Percentiles rank a stretch among this genome's conserved stretches.
phyloP scores from a whole-genome alignment of 331 rosid genomes.

The Malus hybrid region DNA sequence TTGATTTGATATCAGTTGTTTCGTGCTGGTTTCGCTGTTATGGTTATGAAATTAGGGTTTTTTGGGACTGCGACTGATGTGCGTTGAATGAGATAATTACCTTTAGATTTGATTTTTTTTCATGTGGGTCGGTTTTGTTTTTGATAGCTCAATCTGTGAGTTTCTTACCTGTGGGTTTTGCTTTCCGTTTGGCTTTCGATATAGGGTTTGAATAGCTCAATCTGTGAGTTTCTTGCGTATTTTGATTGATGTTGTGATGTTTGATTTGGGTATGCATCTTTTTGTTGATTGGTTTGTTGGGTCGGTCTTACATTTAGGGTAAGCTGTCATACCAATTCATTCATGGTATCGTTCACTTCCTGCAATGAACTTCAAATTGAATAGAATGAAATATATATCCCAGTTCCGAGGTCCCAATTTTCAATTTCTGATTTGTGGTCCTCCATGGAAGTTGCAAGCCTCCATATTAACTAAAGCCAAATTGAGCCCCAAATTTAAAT shows the following conservation, averaged over 20 bases:
- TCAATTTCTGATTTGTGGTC: conserved; percentile 91
- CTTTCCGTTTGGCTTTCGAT: no score
- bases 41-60: conserved; percentile 5
- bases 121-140: no score
- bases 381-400: conserved; percentile 81
- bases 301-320: neutral
- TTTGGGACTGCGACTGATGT: neutral
- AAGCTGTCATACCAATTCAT: conserved; percentile 50
- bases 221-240: no score
- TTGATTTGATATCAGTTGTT: no score
- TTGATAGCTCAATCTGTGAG: no score
- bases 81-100: neutral
- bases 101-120: no score
- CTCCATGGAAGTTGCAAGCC: conserved; percentile 78
- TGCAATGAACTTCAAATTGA: conserved; percentile 62
- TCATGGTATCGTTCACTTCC: conserved; percentile 47
- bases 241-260: no score
- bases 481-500: neutral
- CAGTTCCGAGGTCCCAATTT: conserved; percentile 97
- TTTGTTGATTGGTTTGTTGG: no score
- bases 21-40: neutral
- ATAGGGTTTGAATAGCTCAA: no score
- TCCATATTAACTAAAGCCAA: neutral
- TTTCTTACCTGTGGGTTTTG: no score
- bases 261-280: no score